Evolutionary conservation across 2,329 filamentous ascomycete species (phyloP).

Genomic region (Xylaria sp.): DNA sequence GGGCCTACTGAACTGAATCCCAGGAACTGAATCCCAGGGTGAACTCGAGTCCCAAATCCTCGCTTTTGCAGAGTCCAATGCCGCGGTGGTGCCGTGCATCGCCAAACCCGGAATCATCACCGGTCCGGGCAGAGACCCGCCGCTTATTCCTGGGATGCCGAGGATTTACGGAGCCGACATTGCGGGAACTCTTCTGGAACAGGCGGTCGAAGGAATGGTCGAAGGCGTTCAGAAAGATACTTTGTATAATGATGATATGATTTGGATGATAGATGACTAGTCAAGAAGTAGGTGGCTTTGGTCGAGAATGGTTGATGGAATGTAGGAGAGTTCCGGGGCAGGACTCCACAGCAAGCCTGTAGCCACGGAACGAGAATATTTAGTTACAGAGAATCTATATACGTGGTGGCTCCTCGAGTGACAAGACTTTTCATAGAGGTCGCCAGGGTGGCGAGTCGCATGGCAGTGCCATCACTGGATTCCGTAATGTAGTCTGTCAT

Average conservation of each 20-base stretch:
- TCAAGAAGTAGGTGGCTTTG: background rate
- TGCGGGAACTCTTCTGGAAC: constrained; percentile 37
- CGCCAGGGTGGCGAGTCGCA: too few relatives aligned
- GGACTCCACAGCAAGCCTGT: too few relatives aligned
- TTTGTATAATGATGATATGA: constrained; percentile 36
- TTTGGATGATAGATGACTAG: background rate
- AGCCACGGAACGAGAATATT: too few relatives aligned
- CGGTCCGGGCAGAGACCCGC: constrained; percentile 15
- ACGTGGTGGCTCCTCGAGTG: too few relatives aligned
- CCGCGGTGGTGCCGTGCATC: constrained; percentile 28
- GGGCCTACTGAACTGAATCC: too few relatives aligned
- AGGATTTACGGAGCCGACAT: constrained; percentile 34
- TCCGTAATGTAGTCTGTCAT: too few relatives aligned
- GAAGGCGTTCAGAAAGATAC: constrained; percentile 40
- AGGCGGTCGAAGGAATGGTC: constrained; percentile 38
- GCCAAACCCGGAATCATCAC: constrained; percentile 37
- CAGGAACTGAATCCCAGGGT: too few relatives aligned
- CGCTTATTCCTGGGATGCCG: constrained; percentile 28
- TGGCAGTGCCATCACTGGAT: too few relatives aligned
- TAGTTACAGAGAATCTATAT: too few relatives aligned
- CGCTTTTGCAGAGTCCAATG: constrained; percentile 31
- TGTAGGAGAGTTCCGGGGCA: too few relatives aligned
- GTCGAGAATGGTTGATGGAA: too few relatives aligned
- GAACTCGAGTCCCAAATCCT: constrained; percentile 35
- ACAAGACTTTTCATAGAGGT: too few relatives aligned